phyloP scores from a whole-genome alignment of 306 rosid species.

The Adenanthera pavonina region DNA sequence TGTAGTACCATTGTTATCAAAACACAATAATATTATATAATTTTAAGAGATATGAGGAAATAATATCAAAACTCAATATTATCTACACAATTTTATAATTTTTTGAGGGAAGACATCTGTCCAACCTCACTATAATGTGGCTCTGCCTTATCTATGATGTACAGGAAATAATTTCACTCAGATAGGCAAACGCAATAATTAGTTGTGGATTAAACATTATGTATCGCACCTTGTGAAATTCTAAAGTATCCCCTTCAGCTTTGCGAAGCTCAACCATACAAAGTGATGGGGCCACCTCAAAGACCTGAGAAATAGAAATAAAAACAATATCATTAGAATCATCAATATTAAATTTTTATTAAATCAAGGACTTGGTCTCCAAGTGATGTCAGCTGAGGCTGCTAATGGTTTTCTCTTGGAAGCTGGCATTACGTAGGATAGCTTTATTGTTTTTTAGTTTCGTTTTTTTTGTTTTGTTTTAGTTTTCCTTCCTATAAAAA shows the following conservation, averaged over 20 bases:
- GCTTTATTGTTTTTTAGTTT: too few relatives aligned
- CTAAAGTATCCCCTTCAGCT: conserved; percentile 88
- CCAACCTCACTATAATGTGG: too few relatives aligned
- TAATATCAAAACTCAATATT: background rate
- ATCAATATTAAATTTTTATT: too few relatives aligned
- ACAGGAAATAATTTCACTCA: background rate
- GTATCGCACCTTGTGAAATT: conserved; percentile 77
- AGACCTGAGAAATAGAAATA: conserved; percentile 57
- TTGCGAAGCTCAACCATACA: conserved; percentile 94
- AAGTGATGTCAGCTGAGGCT: too few relatives aligned
- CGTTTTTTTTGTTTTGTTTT: too few relatives aligned
- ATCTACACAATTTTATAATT: too few relatives aligned
- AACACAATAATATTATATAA: background rate
- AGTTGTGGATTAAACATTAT: background rate
- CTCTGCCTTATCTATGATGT: background rate
- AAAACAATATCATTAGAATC: conserved; percentile 22
- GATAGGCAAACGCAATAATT: background rate
- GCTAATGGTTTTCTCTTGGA: too few relatives aligned
- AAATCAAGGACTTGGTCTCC: too few relatives aligned
- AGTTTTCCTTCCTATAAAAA: too few relatives aligned
- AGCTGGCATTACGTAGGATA: too few relatives aligned
- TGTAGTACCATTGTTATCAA: too few relatives aligned
- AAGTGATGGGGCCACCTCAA: conserved; percentile 92
- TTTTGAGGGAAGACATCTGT: background rate
- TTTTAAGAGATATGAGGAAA: background rate